Evolutionary conservation across 169 alveolate species (phyloP).

Genomic region (Amoebophrya sp.): DNA sequence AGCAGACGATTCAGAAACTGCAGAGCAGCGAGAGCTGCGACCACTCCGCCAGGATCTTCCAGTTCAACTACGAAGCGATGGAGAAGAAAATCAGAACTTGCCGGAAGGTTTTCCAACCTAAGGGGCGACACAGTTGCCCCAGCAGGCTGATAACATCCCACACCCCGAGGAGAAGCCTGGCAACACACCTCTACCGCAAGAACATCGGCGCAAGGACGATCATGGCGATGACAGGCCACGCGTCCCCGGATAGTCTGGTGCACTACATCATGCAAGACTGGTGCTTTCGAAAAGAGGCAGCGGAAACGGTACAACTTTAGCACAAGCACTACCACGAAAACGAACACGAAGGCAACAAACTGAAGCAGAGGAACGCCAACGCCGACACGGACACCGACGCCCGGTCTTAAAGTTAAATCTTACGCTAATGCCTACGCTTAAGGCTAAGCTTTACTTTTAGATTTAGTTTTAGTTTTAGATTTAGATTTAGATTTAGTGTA

Average conservation of each 20-base stretch:
- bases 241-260: not conserved
- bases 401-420: no score
- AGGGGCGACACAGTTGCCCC: not conserved
- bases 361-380: no score
- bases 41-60: not conserved
- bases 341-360: no score
- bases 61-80: not conserved
- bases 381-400: no score
- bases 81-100: not conserved
- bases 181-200: not conserved
- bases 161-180: not conserved
- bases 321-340: no score
- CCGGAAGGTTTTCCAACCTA: not conserved
- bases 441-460: no score
- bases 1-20: not conserved
- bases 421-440: no score
- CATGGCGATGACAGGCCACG: not conserved
- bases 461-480: no score
- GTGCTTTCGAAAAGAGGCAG: not conserved
- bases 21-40: not conserved
- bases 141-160: not conserved
- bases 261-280: not conserved
- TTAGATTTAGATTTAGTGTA: no score
- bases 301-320: not conserved
- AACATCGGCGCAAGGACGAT: not conserved